Evolutionary conservation across 352 stramenopile genomes (phyloP).

Genomic region (Phytopythium mirpurense): DNA sequence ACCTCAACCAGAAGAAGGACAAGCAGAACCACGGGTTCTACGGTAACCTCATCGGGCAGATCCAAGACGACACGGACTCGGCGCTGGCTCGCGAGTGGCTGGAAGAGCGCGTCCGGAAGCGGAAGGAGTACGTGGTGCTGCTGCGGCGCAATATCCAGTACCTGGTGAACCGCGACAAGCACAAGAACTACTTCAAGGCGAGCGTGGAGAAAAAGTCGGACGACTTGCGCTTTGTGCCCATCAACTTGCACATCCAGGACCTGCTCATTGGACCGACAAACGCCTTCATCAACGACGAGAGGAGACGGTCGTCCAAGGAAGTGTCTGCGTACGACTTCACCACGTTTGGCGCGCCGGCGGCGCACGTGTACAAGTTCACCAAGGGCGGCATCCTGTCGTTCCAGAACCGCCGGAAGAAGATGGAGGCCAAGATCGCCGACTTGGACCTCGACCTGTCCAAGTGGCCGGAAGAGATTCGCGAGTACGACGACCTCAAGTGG

Average conservation of each 20-base stretch:
- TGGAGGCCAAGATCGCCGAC: constrained; percentile 70
- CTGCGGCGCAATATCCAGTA: constrained; percentile 84
- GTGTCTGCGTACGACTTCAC: constrained; percentile 83
- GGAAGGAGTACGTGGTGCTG: constrained; percentile 79
- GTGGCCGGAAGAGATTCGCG: constrained; percentile 75
- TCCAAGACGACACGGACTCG: constrained; percentile 81
- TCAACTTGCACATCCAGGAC: constrained; percentile 87
- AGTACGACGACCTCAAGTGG: constrained; percentile 85
- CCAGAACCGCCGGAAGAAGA: constrained; percentile 75
- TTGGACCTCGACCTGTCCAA: constrained; percentile 65
- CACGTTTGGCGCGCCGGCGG: constrained; percentile 73
- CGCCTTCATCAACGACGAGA: constrained; percentile 82
- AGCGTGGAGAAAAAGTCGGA: constrained; percentile 84
- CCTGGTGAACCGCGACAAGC: constrained; percentile 81
- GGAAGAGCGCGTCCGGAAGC: constrained; percentile 66
- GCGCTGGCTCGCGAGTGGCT: constrained; percentile 75
- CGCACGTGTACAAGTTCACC: constrained; percentile 87
- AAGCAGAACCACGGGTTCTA: constrained; percentile 83
- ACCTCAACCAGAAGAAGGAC: constrained; percentile 84
- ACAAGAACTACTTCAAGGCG: constrained; percentile 88
- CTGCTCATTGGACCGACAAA: constrained; percentile 77
- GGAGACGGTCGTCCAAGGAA: constrained; percentile 68
- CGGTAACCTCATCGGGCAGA: constrained; percentile 81
- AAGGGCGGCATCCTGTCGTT: constrained; percentile 81
- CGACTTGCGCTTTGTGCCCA: constrained; percentile 79